Evolutionary conservation across 768 basidiomycete species (phyloP), one percentile per base, ranked within the genome.

Genomic region (Rubroboletus pulcherrimus): DNA sequence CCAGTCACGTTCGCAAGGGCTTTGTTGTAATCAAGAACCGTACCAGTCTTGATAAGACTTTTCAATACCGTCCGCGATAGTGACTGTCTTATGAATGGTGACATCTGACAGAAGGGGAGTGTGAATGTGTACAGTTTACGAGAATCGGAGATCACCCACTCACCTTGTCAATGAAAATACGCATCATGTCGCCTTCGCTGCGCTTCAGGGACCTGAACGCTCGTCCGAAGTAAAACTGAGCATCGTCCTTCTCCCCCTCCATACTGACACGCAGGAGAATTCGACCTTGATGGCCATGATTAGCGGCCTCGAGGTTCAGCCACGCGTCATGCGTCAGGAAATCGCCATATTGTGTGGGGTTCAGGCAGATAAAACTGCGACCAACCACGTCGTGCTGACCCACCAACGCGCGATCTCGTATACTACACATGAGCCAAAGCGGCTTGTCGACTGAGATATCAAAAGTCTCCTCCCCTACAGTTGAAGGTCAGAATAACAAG

Each of bases 241-340:
- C 91, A 68, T 99, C 97, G 63, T 97, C 94, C 73, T 96, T 94
- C 79, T 98, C 97, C 51, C 95, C 94, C 67, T 99, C 97, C 94
- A 98, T 97, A 67, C 93, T 95, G 55, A 98, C 81, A 19, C 97
- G 83, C 33, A 97, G 76, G 37, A 97, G 74, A 48, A 98, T 80
- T 34, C 93, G 83, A 5, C 97, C 94, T 51, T 84, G 80, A 26
- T 70, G 64, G 1, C 71, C 69, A 42, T 72, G 64, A 19, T 68
- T 65, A 44, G 55, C 39, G 0, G 87, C 85, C 66, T 98, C 95
- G 15, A 98, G 75, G 57, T 92, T 89, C 75, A 95, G 81, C 89
- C 94, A 94, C 7, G 95, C 69, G 56, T 99, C 97, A 64, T 94
- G 93, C 2, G 93, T 78, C 56, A 98, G 75, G 69, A 89, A 87